Base-by-base conservation (phyloP, 495 filamentous ascomycete species). In the Penicillium coffeae region DNA sequence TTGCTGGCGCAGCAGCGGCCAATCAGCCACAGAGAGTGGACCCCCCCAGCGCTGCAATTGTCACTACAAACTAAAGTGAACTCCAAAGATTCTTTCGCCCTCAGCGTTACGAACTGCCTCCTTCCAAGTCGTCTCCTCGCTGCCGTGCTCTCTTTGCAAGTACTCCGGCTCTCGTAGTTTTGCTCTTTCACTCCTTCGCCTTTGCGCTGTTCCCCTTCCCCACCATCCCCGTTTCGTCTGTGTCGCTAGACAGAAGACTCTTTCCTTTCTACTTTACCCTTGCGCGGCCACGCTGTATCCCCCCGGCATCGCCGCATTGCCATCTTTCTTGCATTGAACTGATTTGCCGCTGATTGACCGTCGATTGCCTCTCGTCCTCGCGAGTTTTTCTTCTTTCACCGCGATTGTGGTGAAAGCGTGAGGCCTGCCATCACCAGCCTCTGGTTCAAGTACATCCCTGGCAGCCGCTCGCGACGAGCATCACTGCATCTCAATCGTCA, bases 391-490 rank as follows among this genome's bases (percentile, higher is more conserved):
- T 50, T 19, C 32, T 38, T 20, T 45, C 41, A 30, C 40, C 33
- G 21, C 27, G 45, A 40, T 27, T 50, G 52, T 59, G 45, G 49
- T 45, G n/a, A n/a, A n/a, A n/a, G n/a, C n/a, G n/a, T 30, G 25
- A 30, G 25, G 25, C 25, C 10, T 21, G 10, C 27, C 35, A 25
- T 42, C 25, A 22, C 47, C 58, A 51, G 45, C 54, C 57, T 40
- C 53, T 22, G 47, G 41, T 60, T 53, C 54, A 52, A 67, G 63
- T 65, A 62, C 62, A 68, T 71, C 68, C 68, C 68, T 71, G 68
- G 61, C 67, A 60, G 56, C 64, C 55, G 37, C 52, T 57, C 42
- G 32, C 59, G 51, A 57, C 51, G 60, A 39, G 33, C 42, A 16
- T 27, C 39, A 21, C 40, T 42, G 22, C 43, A 38, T 47, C 45